Evolutionary conservation across 2,329 filamentous ascomycete species (phyloP).

Genomic region (Dothiorella sarmentorum): DNA sequence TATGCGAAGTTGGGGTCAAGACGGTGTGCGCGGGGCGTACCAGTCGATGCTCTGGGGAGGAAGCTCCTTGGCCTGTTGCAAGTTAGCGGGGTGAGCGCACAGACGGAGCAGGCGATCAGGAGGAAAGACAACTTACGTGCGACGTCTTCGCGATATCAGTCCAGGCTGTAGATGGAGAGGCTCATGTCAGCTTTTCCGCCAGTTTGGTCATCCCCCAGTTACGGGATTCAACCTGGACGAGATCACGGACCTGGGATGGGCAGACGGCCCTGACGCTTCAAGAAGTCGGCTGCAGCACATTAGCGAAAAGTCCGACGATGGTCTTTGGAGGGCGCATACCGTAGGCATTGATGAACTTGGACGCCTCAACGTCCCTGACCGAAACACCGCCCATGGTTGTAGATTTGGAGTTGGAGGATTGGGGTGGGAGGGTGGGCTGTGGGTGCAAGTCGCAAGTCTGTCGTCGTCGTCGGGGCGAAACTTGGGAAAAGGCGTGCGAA

Average conservation of each 20-base stretch:
- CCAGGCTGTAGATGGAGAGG: slow-evolving; percentile 69
- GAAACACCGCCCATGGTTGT: slow-evolving; percentile 68
- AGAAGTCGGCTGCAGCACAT: slow-evolving; percentile 60
- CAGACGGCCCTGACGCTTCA: slow-evolving; percentile 93
- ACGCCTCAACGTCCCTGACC: slow-evolving; percentile 85
- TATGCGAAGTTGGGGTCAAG: not conserved
- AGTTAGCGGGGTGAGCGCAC: not conserved
- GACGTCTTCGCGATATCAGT: slow-evolving; percentile 97
- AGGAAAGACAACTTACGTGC: slow-evolving; percentile 18
- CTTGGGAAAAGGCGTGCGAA: not conserved
- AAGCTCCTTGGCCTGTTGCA: slow-evolving; percentile 79
- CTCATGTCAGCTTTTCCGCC: slow-evolving; percentile 38
- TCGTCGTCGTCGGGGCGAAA: slow-evolving; percentile 11
- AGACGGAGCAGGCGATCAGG: not conserved
- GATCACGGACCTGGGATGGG: slow-evolving; percentile 74
- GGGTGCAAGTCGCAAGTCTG: slow-evolving; percentile 5
- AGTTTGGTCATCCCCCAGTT: slow-evolving; percentile 45
- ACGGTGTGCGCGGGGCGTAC: slow-evolving; percentile 56
- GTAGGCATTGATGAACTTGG: slow-evolving; percentile 86
- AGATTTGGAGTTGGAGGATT: slow-evolving; percentile 54
- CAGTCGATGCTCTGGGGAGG: slow-evolving; percentile 98
- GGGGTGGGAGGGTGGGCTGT: slow-evolving; percentile 21
- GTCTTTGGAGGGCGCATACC: not conserved
- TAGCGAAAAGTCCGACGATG: not conserved
- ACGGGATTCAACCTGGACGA: slow-evolving; percentile 53